Base-by-base conservation (phyloP, 768 basidiomycete species). In the Boletus vermiculosoides region DNA sequence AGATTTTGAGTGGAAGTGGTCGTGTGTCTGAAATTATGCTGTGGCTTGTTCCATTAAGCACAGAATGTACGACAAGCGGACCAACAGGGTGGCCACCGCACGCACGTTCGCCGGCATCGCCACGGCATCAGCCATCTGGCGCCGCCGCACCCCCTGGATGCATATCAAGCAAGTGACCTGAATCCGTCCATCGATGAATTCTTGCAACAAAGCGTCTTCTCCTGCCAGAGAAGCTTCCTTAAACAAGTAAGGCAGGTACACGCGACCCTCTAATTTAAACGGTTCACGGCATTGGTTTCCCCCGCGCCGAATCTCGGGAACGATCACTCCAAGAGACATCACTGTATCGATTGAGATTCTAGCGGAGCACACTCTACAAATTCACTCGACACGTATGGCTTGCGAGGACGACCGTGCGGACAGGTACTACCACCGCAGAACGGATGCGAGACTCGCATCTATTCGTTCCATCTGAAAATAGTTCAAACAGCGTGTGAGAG, bases 381-480 rank as follows among this genome's bases (percentile, higher is more conserved):
- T n/a, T 50, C 39, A 8, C 39, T 15, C 36, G 31, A 36, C 33
- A 50, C 23, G 39, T 25, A 42, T 8, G 30, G 7, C 36, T 54
- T 50, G 42, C 46, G 20, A 50, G 30, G 30, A 49, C 15, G 46
- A 41, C 46, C 10, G 40, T 31, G 36, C 39, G 30, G 34, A 59
- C 52, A 42, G 53, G 54, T 45, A 34, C 40, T 44, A 49, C 44
- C 42, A 34, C 41, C 45, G 7, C 57, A 37, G 44, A 52, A 54
- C 33, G 30, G 47, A 60, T 57, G 45, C 58, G 61, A 56, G 28
- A 37, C 42, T 49, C 54, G 50, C 59, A 61, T 74, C 75, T 82
- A 90, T 75, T 91, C 89, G 69, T 91, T 90, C 89, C 89, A 90
- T 63, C 88, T 90, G 70, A 56, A 58, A 60, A 63, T 57, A 58